These are phyloP conservation scores for Ascobolus immersus DNA, from an alignment of 495 filamentous ascomycete species.

Conservation along the genomic window DNA sequence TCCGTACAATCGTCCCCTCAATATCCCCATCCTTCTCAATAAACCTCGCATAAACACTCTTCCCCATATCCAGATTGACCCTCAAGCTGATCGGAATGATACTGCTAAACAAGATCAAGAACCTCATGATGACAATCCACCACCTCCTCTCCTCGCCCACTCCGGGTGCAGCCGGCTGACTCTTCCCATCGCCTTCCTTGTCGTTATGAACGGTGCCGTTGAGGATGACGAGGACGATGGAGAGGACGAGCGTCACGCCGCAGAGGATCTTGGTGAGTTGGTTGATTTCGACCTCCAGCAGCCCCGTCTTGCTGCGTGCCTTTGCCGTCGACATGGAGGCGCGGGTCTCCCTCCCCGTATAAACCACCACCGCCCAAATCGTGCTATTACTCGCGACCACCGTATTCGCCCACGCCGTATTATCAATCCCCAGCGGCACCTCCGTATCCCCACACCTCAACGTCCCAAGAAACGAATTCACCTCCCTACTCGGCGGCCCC, in stretches of 20 bases:
- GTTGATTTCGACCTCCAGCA: slow-evolving; percentile 92
- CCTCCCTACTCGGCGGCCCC: slow-evolving; percentile 66
- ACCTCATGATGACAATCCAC: slow-evolving; percentile 90
- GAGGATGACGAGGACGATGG: slow-evolving; percentile 67
- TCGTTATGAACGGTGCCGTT: slow-evolving; percentile 29
- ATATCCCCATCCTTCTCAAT: slow-evolving; percentile 83
- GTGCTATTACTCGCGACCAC: slow-evolving; percentile 79
- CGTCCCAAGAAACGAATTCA: slow-evolving; percentile 82
- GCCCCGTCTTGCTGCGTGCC: slow-evolving; percentile 72
- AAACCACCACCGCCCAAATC: slow-evolving; percentile 68
- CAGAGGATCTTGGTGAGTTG: slow-evolving; percentile 94
- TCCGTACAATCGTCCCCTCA: slow-evolving; percentile 72
- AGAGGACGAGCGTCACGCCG: slow-evolving; percentile 58
- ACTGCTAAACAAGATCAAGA: slow-evolving; percentile 92
- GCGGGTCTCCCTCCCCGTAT: slow-evolving; percentile 83
- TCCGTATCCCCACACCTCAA: slow-evolving; percentile 32
- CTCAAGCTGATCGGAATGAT: slow-evolving; percentile 93
- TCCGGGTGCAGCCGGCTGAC: background rate
- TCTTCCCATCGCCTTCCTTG: slow-evolving; percentile 20
- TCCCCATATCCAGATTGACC: slow-evolving; percentile 92
- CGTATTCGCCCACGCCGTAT: slow-evolving; percentile 97
- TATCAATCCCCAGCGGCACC: slow-evolving; percentile 66
- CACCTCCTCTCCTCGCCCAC: slow-evolving; percentile 21
- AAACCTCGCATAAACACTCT: slow-evolving; percentile 82
- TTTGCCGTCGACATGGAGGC: slow-evolving; percentile 80